Base-by-base conservation (phyloP, 1,139 yeast species). In the Magnusiomyces clavatus region DNA sequence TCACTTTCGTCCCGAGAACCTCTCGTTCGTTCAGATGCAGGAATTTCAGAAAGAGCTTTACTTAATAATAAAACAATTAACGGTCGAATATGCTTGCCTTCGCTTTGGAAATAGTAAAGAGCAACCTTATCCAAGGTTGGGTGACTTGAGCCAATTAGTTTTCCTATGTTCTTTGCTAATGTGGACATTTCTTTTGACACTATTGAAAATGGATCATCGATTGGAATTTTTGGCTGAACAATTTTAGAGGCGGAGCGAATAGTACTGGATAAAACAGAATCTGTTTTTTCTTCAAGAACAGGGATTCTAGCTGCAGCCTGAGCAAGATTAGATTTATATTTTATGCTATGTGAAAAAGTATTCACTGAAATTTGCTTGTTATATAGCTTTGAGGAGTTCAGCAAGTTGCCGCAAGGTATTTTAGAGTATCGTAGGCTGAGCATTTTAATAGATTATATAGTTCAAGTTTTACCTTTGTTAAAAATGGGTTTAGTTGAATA, bases 171-270 rank as follows among this genome's bases (percentile, higher is more conserved):
- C 64, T 80, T 80, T 36, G 96, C 96, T 62, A 92, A 71, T 44
- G 81, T 82, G 19, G 92, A 83, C 98, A 92, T 92, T 65, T 92
- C 98, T 61, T 86, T 85, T 46, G 95, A 84, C n/a, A 92, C 98
- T 49, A 90, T 78, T 13, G 94, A 82, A 56, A 92, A 81, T 11
- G 98, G 98, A 67, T 92, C 96, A 45, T 53, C 49, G 12, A 41
- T 19, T 24, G 49, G 43, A 38, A 47, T 38, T 41, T 43, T 38
- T 8, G 49, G 48, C 13, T 53, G 51, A 16, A 53, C 50, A n/a
- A 53, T 43, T 14, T 37, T 42, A 10, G 55, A 45, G 13, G 55
- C 52, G 13, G 49, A 44, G 37, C 50, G 49, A 17, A 53, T 50
- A 6, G 55, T 51, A n/a, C 40, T 35, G 12, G 51, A 41, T 24